Evolutionary conservation across 352 stramenopile species (phyloP).

Genomic region (Pythium dissimile): DNA sequence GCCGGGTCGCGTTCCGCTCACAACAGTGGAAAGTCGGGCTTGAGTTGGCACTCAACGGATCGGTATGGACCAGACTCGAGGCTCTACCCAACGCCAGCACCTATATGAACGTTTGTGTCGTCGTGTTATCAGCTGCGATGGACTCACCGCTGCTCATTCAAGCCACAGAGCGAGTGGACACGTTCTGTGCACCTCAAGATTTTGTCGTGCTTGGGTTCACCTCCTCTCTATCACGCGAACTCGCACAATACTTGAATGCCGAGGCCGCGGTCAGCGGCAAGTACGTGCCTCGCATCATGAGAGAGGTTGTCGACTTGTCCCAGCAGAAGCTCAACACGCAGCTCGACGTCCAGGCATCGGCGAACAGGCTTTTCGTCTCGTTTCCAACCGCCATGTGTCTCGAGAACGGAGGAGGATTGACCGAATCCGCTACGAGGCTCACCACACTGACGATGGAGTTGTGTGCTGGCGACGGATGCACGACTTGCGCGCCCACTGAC

Average conservation of each 20-base stretch:
- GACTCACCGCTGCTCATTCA: constrained; percentile 4
- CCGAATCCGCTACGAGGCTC: neutral
- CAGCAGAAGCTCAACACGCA: neutral
- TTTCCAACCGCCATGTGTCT: neutral
- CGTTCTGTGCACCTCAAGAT: constrained; percentile 15
- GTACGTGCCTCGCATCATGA: constrained; percentile 11
- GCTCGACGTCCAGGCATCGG: neutral
- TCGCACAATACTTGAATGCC: constrained; percentile 12
- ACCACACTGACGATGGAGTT: neutral
- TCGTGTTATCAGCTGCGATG: neutral
- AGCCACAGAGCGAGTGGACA: neutral
- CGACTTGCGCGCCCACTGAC: neutral
- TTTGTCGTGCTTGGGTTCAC: constrained; percentile 18
- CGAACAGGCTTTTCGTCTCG: constrained; percentile 17
- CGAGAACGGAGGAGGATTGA: neutral
- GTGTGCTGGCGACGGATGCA: constrained; percentile 3
- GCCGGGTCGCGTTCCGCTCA: constrained; percentile 7
- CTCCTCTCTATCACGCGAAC: neutral
- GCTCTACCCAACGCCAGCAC: neutral
- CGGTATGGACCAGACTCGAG: constrained; percentile 17
- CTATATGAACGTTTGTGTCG: constrained; percentile 2
- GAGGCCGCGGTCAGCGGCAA: constrained; percentile 14
- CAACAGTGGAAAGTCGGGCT: constrained; percentile 14
- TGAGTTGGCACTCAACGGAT: neutral
- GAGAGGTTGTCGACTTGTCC: constrained; percentile 1